These are phyloP conservation scores for Fusarium sp. DNA, from an alignment of 2,329 filamentous ascomycete genomes.

Conservation along the genomic window DNA sequence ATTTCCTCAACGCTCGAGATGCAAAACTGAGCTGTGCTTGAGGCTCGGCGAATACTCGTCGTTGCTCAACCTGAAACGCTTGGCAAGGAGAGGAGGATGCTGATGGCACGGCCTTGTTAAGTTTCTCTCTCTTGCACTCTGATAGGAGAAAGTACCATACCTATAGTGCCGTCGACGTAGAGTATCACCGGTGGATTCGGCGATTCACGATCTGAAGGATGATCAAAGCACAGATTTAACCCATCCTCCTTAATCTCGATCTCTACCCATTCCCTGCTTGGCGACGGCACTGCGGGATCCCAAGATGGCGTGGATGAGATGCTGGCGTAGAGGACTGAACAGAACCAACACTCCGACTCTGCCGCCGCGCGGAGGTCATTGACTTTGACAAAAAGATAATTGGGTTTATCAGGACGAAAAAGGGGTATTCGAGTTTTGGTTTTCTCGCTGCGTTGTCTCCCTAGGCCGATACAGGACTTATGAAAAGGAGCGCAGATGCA, in stretches of 20 bases:
- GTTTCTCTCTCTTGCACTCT: not conserved
- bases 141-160: not conserved
- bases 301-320: not conserved
- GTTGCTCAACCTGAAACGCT: not conserved
- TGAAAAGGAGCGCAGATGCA: not conserved
- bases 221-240: not conserved
- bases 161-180: not conserved
- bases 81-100: not conserved
- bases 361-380: not conserved
- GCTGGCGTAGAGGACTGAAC: not conserved
- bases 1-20: not conserved
- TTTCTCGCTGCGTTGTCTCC: not conserved
- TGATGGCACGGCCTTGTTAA: not conserved
- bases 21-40: not conserved
- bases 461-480: not conserved
- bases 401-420: too few species aligned
- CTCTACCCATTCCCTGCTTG: not conserved
- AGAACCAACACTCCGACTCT: not conserved
- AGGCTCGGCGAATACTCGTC: not conserved
- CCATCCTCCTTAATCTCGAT: not conserved
- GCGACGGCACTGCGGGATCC: not conserved
- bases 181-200: not conserved
- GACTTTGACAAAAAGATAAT: too few species aligned
- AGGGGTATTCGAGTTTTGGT: too few species aligned
- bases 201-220: too few species aligned